Conservation (phyloP, 1,284 basidiomycete genomes). For the Athelia psychrophila region DNA sequence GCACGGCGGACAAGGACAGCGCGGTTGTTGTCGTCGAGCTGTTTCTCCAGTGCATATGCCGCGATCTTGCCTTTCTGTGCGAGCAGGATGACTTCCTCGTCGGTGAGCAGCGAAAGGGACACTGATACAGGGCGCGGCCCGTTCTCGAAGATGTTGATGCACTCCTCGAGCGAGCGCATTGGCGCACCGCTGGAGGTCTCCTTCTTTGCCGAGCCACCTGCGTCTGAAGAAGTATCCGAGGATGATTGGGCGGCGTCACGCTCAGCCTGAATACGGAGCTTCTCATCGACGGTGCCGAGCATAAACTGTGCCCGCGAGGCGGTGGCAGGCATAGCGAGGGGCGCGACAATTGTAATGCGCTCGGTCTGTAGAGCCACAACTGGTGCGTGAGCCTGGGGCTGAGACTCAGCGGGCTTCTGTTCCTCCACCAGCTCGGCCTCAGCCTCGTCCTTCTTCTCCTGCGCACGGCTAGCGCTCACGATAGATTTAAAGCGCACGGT, state of each 20-base stretch:
- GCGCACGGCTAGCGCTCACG: constrained; percentile 24
- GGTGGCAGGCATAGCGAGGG: constrained; percentile 19
- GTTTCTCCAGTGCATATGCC: constrained; percentile 93
- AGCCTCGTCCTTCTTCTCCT: constrained; percentile 12
- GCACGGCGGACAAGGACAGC: constrained; percentile 89
- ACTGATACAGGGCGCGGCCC: constrained; percentile 67
- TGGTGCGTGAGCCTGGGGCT: constrained; percentile 5
- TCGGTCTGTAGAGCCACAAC: constrained; percentile 14
- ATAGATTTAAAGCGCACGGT: constrained; percentile 45
- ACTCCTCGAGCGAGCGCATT: constrained; percentile 72
- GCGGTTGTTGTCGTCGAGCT: constrained; percentile 81
- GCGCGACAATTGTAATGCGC: constrained; percentile 15
- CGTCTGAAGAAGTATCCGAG: not conserved
- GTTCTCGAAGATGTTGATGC: constrained; percentile 84
- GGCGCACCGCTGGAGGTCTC: constrained; percentile 19
- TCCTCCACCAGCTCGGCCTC: not conserved
- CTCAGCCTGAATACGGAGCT: constrained; percentile 34
- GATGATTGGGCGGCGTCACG: constrained; percentile 8
- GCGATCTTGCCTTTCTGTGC: constrained; percentile 93
- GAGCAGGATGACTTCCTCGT: constrained; percentile 92
- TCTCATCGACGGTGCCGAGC: constrained; percentile 46
- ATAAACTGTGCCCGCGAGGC: constrained; percentile 38
- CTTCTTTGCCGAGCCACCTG: constrained; percentile 5
- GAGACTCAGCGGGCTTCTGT: not conserved
- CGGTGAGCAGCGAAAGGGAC: constrained; percentile 65